phyloP scores from a whole-genome alignment of 1,284 basidiomycete genomes.

The Malassezia equina region DNA sequence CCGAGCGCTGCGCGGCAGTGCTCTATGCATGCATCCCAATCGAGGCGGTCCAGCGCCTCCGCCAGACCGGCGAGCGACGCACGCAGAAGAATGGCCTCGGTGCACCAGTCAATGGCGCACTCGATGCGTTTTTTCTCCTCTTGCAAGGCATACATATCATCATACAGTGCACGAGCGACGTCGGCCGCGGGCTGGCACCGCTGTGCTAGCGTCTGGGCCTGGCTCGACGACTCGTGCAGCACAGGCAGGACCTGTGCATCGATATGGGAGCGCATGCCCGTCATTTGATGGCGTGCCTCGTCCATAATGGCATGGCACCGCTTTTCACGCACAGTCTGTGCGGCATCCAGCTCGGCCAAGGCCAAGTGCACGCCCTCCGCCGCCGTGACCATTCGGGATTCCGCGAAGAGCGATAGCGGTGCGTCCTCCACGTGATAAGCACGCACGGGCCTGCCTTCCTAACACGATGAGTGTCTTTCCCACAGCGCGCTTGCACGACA shows the following conservation, averaged over 20 bases:
- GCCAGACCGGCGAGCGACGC: conserved; percentile 70
- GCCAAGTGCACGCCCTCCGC: conserved; percentile 9
- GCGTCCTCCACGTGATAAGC: neutral
- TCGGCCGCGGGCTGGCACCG: conserved; percentile 63
- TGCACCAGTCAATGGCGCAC: conserved; percentile 71
- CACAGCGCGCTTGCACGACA: conserved; percentile 56
- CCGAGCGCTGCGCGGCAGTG: conserved; percentile 82
- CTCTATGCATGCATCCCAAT: conserved; percentile 89
- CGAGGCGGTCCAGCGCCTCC: conserved; percentile 66
- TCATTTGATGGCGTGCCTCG: neutral
- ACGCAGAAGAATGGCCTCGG: conserved; percentile 80
- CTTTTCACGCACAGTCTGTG: neutral
- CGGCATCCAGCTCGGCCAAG: conserved; percentile 1
- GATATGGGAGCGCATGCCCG: neutral
- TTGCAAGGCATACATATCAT: conserved; percentile 73
- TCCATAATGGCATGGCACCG: neutral
- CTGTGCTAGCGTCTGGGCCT: conserved; percentile 56
- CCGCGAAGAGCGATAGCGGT: neutral
- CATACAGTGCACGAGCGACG: conserved; percentile 80
- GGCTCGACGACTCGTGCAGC: conserved; percentile 57
- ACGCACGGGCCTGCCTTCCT: neutral
- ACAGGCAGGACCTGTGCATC: conserved; percentile 56
- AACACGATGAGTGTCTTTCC: conserved; percentile 28
- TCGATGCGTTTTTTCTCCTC: conserved; percentile 79
- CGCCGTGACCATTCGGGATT: neutral